Percentiles rank a stretch among this genome's conserved stretches.
Evolutionary conservation across 176 grass and related monocot genomes (phyloP).

Genomic region (Carex pumila): DNA sequence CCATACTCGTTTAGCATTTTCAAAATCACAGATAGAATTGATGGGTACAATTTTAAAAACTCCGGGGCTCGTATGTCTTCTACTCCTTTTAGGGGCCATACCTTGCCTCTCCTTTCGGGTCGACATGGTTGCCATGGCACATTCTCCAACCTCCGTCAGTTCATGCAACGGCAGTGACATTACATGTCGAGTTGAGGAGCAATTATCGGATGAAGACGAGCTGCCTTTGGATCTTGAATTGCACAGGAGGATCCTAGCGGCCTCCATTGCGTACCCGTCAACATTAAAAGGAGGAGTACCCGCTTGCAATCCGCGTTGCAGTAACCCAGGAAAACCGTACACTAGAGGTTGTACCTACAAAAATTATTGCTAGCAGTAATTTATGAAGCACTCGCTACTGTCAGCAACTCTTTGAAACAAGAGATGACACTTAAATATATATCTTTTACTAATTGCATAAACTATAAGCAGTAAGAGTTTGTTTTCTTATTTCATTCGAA

Average conservation of each 20-base stretch:
- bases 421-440: not conserved
- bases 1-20: not conserved
- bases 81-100: not conserved
- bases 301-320: not conserved
- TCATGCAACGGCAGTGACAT: not conserved
- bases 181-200: not conserved
- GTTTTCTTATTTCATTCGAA: not conserved
- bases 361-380: not conserved
- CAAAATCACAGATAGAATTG: not conserved
- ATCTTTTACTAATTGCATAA: not conserved
- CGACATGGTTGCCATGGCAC: not conserved
- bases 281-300: not conserved
- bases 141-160: not conserved
- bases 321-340: not conserved
- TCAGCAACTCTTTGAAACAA: not conserved
- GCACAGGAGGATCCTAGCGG: constrained; percentile 2
- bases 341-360: constrained; percentile 1
- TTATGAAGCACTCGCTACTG: not conserved
- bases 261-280: not conserved
- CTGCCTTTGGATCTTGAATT: constrained; percentile 6
- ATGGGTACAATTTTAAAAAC: not conserved
- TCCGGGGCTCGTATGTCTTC: not conserved
- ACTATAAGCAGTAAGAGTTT: not conserved
- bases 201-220: not conserved
- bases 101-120: not conserved